phyloP scores from a whole-genome alignment of 345 rosid genomes.

The Brassica incana region DNA sequence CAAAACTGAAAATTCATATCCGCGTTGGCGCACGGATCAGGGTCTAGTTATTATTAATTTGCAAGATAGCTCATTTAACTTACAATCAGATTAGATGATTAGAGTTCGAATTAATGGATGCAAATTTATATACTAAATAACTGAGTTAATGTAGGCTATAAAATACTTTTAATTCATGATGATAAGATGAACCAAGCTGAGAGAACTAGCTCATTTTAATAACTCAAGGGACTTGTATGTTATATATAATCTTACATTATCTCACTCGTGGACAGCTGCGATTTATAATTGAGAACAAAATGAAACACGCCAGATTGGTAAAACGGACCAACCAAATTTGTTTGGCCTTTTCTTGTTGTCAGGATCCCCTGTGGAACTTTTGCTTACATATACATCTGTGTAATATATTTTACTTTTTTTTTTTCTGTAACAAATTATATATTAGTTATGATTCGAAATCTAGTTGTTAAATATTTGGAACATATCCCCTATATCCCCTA shows the following conservation, averaged over 20 bases:
- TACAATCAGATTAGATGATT: background rate
- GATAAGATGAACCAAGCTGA: background rate
- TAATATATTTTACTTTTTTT: background rate
- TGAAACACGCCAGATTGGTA: slow-evolving; percentile 17
- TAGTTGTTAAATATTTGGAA: background rate
- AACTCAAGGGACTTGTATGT: slow-evolving; percentile 1
- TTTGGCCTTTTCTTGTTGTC: slow-evolving; percentile 40
- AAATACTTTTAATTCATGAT: background rate
- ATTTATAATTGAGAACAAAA: slow-evolving; percentile 16
- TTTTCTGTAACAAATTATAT: background rate
- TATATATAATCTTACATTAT: slow-evolving; percentile 16
- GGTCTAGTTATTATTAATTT: background rate
- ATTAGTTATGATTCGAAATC: background rate
- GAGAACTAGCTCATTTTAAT: background rate
- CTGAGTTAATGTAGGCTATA: background rate
- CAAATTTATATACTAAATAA: background rate
- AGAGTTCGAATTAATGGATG: background rate
- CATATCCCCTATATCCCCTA: too few relatives aligned
- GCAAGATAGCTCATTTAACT: background rate
- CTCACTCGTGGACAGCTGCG: slow-evolving; percentile 35
- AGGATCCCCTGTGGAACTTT: slow-evolving; percentile 32
- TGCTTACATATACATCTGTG: slow-evolving; percentile 26
- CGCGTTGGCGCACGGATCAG: too few relatives aligned
- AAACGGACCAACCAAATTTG: slow-evolving; percentile 35
- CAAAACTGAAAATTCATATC: too few relatives aligned